A percentile compares a stretch with the other conserved stretches of the same genome.
phyloP scores from a whole-genome alignment of 2,329 filamentous ascomycete species.

The Ceratocystis lukuohia region DNA sequence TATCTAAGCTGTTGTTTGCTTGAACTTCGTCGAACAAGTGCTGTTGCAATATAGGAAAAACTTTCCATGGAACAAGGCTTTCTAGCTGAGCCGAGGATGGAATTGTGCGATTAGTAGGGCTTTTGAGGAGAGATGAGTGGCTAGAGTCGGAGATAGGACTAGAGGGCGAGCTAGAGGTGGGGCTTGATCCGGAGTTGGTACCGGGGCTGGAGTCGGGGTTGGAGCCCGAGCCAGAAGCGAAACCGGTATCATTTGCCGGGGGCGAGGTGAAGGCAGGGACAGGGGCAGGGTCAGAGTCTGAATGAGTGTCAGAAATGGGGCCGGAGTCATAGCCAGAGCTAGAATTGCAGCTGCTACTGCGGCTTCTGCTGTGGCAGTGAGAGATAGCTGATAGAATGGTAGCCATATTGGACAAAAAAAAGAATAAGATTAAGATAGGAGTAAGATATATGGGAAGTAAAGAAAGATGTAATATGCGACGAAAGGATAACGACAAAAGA shows the following conservation, averaged over 20 bases:
- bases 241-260: neutral
- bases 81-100: neutral
- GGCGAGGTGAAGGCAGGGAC: too few relatives aligned
- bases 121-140: neutral
- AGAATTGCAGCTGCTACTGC: neutral
- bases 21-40: neutral
- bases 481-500: too few relatives aligned
- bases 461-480: neutral
- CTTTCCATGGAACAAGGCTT: neutral
- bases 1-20: neutral
- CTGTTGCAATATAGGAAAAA: neutral
- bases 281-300: too few relatives aligned
- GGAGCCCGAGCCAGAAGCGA: neutral
- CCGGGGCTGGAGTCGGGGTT: neutral
- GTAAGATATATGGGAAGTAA: neutral
- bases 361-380: neutral
- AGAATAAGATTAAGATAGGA: neutral
- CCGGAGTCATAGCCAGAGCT: neutral
- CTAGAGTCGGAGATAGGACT: neutral
- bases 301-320: neutral
- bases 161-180: neutral
- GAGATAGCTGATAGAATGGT: neutral
- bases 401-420: neutral
- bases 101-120: neutral
- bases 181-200: neutral